Percentiles rank a stretch among this genome's conserved stretches.
phyloP scores from a whole-genome alignment of 2,329 filamentous ascomycete species.

The Aureobasidium vineae region DNA sequence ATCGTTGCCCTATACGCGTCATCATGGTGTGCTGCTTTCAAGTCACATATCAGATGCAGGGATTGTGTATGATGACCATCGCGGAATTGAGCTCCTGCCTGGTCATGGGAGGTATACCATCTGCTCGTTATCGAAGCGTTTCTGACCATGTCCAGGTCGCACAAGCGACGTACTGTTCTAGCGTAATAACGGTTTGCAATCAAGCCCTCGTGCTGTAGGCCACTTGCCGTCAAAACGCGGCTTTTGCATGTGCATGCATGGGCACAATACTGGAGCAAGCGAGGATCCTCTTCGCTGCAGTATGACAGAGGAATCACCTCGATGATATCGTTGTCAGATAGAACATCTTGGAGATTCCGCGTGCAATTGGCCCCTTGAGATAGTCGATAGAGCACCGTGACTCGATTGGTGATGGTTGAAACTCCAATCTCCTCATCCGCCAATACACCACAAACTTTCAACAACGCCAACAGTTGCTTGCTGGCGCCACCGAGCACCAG shows the following conservation, averaged over 20 bases:
- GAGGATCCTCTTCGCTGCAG: not conserved
- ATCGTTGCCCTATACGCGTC: not conserved
- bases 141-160: not conserved
- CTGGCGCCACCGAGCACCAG: constrained; percentile 1
- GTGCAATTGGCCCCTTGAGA: too few relatives aligned
- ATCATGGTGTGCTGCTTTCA: constrained; percentile 1
- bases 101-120: not conserved
- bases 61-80: not conserved
- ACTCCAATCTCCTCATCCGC: not conserved
- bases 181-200: not conserved
- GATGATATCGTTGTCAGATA: not conserved
- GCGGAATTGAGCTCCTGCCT: not conserved
- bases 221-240: not conserved
- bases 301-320: not conserved
- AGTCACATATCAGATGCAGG: not conserved
- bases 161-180: not conserved
- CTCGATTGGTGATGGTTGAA: not conserved
- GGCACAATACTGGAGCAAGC: not conserved
- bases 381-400: not conserved
- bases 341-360: not conserved
- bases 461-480: constrained; percentile 7
- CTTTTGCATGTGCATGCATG: constrained; percentile 13
- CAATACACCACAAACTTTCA: not conserved
- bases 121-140: not conserved
- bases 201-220: not conserved